These are phyloP conservation scores for Puccinia coronata DNA, from an alignment of 1,284 basidiomycete species.

Conservation along the genomic window DNA sequence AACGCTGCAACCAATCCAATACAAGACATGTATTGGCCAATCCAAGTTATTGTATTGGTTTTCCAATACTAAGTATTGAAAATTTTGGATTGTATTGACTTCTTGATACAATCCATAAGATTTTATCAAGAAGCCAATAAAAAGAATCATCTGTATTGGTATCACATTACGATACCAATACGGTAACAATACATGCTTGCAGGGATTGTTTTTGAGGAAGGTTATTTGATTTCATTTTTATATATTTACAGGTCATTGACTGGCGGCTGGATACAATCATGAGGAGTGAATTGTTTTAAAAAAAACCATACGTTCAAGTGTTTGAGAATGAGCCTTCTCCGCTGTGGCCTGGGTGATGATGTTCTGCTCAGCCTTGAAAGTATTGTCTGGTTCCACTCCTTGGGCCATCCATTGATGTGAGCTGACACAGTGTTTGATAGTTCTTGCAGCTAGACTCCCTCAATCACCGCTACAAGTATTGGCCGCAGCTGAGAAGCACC, in stretches of 20 bases:
- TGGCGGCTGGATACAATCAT: no score
- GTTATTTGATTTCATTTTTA: background rate
- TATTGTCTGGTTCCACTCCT: background rate
- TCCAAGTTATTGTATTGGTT: background rate
- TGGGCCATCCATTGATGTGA: slow-evolving; percentile 7
- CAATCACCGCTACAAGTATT: background rate
- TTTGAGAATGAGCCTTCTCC: background rate
- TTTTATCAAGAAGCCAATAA: background rate
- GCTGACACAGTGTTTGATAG: slow-evolving; percentile 2
- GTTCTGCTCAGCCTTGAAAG: background rate
- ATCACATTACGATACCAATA: background rate
- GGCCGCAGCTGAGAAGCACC: slow-evolving; percentile 1
- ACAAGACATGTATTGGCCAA: background rate
- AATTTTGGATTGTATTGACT: background rate
- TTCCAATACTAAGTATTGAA: background rate
- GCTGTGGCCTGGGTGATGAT: background rate
- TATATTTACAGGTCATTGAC: no score
- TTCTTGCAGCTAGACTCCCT: background rate
- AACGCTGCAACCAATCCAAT: slow-evolving; percentile 3
- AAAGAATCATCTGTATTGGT: background rate
- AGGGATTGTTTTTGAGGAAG: background rate
- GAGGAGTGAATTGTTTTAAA: background rate
- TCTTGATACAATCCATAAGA: background rate
- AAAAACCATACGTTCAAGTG: background rate
- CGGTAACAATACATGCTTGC: background rate